These are phyloP conservation scores for Fragilariopsis cylindrus DNA, from an alignment of 108 stramenopile species.

Conservation along the genomic window DNA sequence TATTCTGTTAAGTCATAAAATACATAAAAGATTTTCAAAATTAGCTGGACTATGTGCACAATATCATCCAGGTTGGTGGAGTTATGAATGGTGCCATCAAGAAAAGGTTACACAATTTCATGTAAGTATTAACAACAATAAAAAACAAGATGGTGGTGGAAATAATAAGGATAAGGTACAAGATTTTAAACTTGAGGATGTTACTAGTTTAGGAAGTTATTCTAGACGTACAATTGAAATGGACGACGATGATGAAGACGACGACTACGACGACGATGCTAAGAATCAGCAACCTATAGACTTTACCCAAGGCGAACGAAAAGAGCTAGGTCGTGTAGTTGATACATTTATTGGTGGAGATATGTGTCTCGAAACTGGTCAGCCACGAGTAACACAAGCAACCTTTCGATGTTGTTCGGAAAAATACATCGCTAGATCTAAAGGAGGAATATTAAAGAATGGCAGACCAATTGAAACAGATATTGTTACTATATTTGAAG, in stretches of 20 bases:
- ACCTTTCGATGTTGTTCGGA: constrained; percentile 65
- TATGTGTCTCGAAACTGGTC: constrained; percentile 57
- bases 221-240: constrained; percentile 23
- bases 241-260: constrained; percentile 6
- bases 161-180: background rate
- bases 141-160: background rate
- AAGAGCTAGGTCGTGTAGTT: constrained; percentile 25
- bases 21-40: constrained; percentile 21
- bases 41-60: constrained; percentile 71
- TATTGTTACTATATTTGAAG: constrained; percentile 25
- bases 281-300: background rate
- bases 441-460: constrained; percentile 31
- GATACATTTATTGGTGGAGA: constrained; percentile 54
- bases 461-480: constrained; percentile 29
- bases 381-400: constrained; percentile 48
- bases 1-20: constrained; percentile 17
- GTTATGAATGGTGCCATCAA: constrained; percentile 89
- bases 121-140: background rate
- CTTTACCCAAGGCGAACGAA: constrained; percentile 16
- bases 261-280: background rate
- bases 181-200: constrained; percentile 43
- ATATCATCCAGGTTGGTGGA: constrained; percentile 72
- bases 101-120: constrained; percentile 79
- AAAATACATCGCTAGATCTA: constrained; percentile 31
- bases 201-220: constrained; percentile 61